A percentile compares a stretch with the other conserved stretches of the same genome.
These are phyloP conservation scores for Betula pendula DNA, from an alignment of 306 rosid species.

Conservation along the genomic window DNA sequence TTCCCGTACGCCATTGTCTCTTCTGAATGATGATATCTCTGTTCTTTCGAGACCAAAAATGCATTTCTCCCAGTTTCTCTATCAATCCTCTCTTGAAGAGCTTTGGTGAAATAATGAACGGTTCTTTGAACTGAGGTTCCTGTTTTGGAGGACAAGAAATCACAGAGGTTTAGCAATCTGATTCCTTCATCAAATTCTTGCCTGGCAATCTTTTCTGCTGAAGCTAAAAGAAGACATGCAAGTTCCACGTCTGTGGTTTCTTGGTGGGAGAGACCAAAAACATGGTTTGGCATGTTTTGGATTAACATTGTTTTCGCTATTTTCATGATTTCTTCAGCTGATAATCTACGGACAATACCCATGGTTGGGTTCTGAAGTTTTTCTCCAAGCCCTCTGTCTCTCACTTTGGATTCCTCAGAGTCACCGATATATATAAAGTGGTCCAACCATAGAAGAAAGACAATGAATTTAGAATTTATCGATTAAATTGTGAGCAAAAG, in stretches of 20 bases:
- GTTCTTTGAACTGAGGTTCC: conserved; percentile 52
- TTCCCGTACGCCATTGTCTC: conserved; percentile 25
- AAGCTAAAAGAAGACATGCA: conserved; percentile 55
- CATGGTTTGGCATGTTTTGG: conserved; percentile 32
- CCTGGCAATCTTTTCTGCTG: conserved; percentile 62
- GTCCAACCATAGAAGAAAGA: too few relatives aligned
- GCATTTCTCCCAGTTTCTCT: conserved; percentile 50
- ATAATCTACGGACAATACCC: conserved; percentile 26
- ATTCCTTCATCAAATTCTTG: conserved; percentile 52
- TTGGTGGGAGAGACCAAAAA: conserved; percentile 47
- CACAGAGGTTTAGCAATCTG: conserved; percentile 42
- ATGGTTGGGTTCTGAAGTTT: not conserved
- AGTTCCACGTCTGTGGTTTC: conserved; percentile 56
- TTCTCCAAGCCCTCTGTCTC: too few relatives aligned
- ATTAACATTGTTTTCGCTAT: conserved; percentile 38
- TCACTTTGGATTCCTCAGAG: too few relatives aligned
- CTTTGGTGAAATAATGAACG: conserved; percentile 50
- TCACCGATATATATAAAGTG: too few relatives aligned
- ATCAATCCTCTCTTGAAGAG: conserved; percentile 56
- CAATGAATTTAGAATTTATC: too few relatives aligned
- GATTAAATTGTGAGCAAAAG: too few relatives aligned
- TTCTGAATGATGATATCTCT: conserved; percentile 21
- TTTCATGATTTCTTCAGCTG: conserved; percentile 58
- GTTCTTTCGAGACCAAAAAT: not conserved
- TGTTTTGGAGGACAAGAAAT: conserved; percentile 29